These are phyloP conservation scores for Backusella circina DNA, from an alignment of 192 early-diverging fungal species.

Conservation along the genomic window DNA sequence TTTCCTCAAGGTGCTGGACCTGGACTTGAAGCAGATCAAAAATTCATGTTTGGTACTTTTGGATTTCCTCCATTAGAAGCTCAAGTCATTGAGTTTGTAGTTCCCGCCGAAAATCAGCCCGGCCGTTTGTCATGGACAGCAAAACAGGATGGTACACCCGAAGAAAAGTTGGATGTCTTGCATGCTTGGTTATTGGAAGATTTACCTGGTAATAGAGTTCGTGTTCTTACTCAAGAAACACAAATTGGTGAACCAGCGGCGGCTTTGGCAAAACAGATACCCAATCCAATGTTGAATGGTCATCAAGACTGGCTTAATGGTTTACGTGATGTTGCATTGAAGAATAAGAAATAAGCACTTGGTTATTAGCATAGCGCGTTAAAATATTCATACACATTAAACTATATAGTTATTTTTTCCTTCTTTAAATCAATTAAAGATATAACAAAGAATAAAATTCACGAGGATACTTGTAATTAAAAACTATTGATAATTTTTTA, in stretches of 20 bases:
- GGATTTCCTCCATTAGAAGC: background rate
- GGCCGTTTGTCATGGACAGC: conserved; percentile 3
- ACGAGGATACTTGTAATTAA: too few relatives aligned
- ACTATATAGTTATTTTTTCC: background rate
- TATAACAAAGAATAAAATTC: too few relatives aligned
- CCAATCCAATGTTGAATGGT: conserved; percentile 5
- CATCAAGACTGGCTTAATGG: conserved; percentile 4
- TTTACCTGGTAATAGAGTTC: background rate
- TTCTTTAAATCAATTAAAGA: too few relatives aligned
- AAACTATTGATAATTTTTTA: too few relatives aligned
- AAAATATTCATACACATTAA: background rate
- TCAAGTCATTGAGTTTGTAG: conserved; percentile 1
- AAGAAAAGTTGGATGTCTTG: background rate
- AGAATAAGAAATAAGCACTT: background rate
- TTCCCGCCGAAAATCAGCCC: background rate
- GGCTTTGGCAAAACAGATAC: background rate
- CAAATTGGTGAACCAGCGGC: background rate
- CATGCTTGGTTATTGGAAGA: conserved; percentile 8
- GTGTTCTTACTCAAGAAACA: background rate
- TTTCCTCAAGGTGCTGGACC: background rate
- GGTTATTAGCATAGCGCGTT: background rate
- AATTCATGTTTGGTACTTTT: conserved; percentile 8
- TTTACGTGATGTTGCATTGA: background rate
- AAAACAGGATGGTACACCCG: background rate
- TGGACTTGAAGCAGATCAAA: background rate